phyloP scores from a whole-genome alignment of 495 filamentous ascomycete species.

The Daldinia bambusicola region DNA sequence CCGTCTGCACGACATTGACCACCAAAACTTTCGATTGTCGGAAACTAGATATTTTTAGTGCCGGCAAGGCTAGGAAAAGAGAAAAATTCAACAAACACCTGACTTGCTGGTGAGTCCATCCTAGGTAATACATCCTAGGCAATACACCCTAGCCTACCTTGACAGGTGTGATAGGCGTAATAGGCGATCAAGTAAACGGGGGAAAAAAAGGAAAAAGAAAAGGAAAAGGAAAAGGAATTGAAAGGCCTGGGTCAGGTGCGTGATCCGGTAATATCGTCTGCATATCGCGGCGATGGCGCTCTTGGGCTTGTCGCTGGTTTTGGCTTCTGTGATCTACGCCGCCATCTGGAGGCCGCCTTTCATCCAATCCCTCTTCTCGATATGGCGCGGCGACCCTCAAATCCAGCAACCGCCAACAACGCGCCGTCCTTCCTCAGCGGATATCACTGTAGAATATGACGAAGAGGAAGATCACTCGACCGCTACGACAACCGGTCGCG shows the following conservation, averaged over 20 bases:
- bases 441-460: slow-evolving; percentile 6
- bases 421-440: slow-evolving; percentile 32
- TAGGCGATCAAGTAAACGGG: background rate
- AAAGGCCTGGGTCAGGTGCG: background rate
- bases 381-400: slow-evolving; percentile 40
- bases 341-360: slow-evolving; percentile 59
- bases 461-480: slow-evolving; percentile 10
- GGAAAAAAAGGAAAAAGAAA: background rate
- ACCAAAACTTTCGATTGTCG: slow-evolving; percentile 29
- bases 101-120: slow-evolving; percentile 1
- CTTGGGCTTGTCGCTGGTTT: slow-evolving; percentile 63
- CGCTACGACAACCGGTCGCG: slow-evolving; percentile 1
- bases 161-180: background rate
- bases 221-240: background rate
- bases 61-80: background rate
- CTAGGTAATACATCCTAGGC: background rate
- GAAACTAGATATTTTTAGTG: slow-evolving; percentile 5
- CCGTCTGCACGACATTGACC: slow-evolving; percentile 25
- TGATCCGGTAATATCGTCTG: background rate
- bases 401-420: slow-evolving; percentile 45
- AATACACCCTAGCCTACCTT: background rate
- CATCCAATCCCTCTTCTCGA: slow-evolving; percentile 41
- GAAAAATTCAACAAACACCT: background rate
- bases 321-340: slow-evolving; percentile 64
- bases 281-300: slow-evolving; percentile 54